Conservation (phyloP, 768 basidiomycete genomes). For the Russula compacta region DNA sequence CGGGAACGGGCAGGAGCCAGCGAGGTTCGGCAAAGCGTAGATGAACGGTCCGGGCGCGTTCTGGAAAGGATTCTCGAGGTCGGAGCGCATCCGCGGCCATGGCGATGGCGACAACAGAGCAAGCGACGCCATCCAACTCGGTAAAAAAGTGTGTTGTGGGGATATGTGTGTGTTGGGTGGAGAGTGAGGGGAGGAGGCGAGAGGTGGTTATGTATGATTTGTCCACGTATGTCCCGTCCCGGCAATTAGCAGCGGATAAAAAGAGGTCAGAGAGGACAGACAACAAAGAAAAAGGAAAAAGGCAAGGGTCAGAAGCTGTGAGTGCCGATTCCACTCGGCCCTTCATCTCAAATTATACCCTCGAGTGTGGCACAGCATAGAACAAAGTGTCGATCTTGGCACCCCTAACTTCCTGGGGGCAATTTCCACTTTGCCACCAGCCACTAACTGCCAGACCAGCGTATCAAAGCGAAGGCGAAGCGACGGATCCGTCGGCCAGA, state of each 20-base stretch:
- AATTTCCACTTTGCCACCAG: background rate
- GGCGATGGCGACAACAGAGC: background rate
- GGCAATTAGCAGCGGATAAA: too few species aligned
- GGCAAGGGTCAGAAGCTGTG: too few species aligned
- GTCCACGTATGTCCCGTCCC: too few species aligned
- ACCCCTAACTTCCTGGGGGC: background rate
- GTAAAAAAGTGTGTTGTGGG: too few species aligned
- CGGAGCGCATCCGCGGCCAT: background rate
- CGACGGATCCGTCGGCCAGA: too few species aligned
- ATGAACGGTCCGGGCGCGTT: constrained; percentile 9
- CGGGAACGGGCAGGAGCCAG: background rate
- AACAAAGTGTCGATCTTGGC: background rate
- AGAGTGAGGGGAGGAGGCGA: background rate
- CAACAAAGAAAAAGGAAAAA: too few species aligned
- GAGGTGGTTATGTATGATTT: too few species aligned
- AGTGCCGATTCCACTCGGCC: too few species aligned
- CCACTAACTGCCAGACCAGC: too few species aligned
- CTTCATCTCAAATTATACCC: background rate
- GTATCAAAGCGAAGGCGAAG: too few species aligned
- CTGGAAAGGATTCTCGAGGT: constrained; percentile 6
- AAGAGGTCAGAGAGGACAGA: too few species aligned
- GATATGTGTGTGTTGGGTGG: background rate
- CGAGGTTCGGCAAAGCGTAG: constrained; percentile 4
- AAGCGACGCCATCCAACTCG: background rate
- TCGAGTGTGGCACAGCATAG: background rate